These are phyloP conservation scores for Hirschioporus abietinus DNA, from an alignment of 768 basidiomycete species.

Conservation along the genomic window DNA sequence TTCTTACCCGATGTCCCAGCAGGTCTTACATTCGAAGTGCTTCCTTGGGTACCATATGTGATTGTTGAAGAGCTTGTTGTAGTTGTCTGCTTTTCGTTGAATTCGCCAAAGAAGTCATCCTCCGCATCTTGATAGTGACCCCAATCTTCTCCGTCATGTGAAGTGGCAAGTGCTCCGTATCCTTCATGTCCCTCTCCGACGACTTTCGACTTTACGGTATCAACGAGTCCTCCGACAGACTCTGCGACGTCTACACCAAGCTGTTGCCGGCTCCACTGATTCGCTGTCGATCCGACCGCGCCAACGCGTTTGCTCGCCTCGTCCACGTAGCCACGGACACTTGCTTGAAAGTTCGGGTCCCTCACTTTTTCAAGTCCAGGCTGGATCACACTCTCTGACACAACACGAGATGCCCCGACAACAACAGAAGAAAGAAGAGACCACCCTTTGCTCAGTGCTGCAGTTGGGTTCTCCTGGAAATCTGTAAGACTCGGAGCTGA, in stretches of 20 bases:
- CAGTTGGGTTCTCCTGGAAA: constrained; percentile 80
- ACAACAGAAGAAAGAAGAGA: constrained; percentile 88
- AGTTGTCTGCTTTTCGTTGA: constrained; percentile 20
- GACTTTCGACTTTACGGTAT: constrained; percentile 53
- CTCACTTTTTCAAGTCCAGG: constrained; percentile 78
- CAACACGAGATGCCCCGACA: constrained; percentile 67
- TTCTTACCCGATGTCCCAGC: constrained; percentile 26
- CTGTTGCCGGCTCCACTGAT: constrained; percentile 71
- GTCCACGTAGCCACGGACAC: constrained; percentile 64
- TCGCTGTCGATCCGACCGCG: constrained; percentile 56
- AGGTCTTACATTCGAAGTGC: constrained; percentile 18
- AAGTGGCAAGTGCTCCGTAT: constrained; percentile 41
- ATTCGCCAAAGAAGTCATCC: constrained; percentile 57
- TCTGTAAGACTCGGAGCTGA: constrained; percentile 76
- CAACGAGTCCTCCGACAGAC: constrained; percentile 66
- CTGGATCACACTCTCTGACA: constrained; percentile 85
- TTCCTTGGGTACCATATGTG: constrained; percentile 13
- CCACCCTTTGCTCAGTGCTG: constrained; percentile 92
- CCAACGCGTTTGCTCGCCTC: constrained; percentile 65
- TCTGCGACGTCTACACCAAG: constrained; percentile 84
- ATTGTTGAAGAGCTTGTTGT: constrained; percentile 16
- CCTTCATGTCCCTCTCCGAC: constrained; percentile 42
- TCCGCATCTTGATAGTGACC: constrained; percentile 56
- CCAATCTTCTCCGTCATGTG: constrained; percentile 51
- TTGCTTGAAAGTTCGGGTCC: constrained; percentile 77